phyloP scores from a whole-genome alignment of 257 asterid genomes.

The Plantago elongata region DNA sequence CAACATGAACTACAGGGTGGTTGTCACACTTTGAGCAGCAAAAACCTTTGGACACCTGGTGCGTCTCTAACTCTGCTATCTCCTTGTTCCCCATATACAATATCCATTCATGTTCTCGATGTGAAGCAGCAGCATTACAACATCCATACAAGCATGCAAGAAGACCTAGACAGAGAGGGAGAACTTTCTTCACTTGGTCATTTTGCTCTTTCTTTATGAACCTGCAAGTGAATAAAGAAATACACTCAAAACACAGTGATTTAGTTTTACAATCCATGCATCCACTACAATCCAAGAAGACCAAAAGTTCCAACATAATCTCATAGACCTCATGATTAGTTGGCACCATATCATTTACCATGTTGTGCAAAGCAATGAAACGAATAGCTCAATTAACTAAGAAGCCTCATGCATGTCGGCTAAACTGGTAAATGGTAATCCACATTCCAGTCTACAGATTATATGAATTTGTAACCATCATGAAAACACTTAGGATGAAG shows the following conservation, averaged over 20 bases:
- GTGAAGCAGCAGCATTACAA: slow-evolving; percentile 31
- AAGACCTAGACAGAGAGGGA: slow-evolving; percentile 65
- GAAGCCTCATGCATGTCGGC: not conserved
- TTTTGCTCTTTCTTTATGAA: slow-evolving; percentile 49
- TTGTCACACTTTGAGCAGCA: slow-evolving; percentile 85
- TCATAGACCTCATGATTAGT: slow-evolving; percentile 6
- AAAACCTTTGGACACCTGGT: slow-evolving; percentile 56
- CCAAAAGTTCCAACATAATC: slow-evolving; percentile 5
- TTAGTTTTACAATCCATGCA: slow-evolving; percentile 9
- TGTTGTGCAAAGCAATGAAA: not conserved
- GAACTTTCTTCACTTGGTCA: slow-evolving; percentile 58
- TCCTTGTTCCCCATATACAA: slow-evolving; percentile 42
- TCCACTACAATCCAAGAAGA: slow-evolving; percentile 1
- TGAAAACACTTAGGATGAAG: slow-evolving; percentile 6
- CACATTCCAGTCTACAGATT: too few relatives aligned
- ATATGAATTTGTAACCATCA: slow-evolving; percentile 5
- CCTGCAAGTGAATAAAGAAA: slow-evolving; percentile 41
- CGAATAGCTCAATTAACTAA: too few relatives aligned
- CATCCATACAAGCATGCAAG: slow-evolving; percentile 81
- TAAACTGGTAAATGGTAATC: too few relatives aligned
- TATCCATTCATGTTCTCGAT: slow-evolving; percentile 43
- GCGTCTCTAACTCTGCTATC: slow-evolving; percentile 33
- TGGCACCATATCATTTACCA: not conserved
- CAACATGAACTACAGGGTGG: slow-evolving; percentile 24
- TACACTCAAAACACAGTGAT: slow-evolving; percentile 11